phyloP scores from a whole-genome alignment of 2,329 filamentous ascomycete genomes.

The Phoma sp. region DNA sequence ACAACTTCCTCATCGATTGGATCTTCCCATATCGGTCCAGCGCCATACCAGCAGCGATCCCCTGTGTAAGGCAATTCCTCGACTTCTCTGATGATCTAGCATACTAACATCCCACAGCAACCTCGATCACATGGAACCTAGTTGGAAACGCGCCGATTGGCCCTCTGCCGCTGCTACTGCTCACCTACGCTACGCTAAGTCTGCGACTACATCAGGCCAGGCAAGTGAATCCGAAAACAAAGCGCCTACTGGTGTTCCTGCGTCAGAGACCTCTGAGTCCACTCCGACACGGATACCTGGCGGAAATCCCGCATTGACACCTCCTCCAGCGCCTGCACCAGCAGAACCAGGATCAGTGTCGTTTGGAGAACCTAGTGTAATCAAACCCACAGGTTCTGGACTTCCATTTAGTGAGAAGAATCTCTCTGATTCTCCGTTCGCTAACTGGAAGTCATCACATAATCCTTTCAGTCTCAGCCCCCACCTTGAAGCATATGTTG shows the following conservation, averaged over 20 bases:
- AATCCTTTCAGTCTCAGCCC: neutral
- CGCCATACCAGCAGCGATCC: neutral
- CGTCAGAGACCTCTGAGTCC: no score
- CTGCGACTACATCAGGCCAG: neutral
- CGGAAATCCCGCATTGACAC: no score
- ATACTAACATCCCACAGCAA: neutral
- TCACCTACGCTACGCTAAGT: neutral
- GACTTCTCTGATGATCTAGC: no score
- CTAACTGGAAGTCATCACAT: neutral
- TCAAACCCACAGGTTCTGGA: neutral
- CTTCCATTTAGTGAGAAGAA: neutral
- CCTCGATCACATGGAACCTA: neutral
- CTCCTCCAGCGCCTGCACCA: neutral
- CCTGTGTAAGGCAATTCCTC: neutral
- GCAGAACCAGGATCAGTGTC: neutral
- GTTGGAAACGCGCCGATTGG: neutral
- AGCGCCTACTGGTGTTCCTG: no score
- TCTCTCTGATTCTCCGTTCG: neutral
- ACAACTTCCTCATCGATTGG: neutral
- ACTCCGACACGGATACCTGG: neutral
- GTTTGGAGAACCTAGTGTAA: slow-evolving; percentile 5
- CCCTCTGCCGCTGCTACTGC: neutral
- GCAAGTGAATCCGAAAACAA: neutral
- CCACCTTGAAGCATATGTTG: slow-evolving; percentile 7
- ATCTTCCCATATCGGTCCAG: neutral